These are phyloP conservation scores for Blastosporella zonata DNA, from an alignment of 1,284 basidiomycete genomes.

Conservation along the genomic window DNA sequence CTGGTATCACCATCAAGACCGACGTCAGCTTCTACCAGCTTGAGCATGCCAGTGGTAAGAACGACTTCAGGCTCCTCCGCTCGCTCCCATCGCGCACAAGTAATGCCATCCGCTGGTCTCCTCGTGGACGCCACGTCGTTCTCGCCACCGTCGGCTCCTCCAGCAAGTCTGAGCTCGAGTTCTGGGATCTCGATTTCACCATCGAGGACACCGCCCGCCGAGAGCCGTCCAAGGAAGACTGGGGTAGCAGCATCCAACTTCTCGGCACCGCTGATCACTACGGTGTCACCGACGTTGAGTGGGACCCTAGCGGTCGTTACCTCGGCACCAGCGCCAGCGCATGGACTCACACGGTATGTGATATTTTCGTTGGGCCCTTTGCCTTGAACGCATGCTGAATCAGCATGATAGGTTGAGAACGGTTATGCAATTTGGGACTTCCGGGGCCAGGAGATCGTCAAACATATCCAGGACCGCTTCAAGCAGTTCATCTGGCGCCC, in stretches of 20 bases:
- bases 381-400: neutral
- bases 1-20: conserved; percentile 93
- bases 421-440: conserved; percentile 99
- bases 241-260: conserved; percentile 85
- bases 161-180: conserved; percentile 96
- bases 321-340: conserved; percentile 92
- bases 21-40: conserved; percentile 97
- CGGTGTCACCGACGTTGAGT: conserved; percentile 96
- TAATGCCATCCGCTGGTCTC: conserved; percentile 98
- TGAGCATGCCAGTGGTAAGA: conserved; percentile 77
- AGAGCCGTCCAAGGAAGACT: conserved; percentile 66
- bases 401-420: conserved; percentile 80
- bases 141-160: conserved; percentile 94
- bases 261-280: conserved; percentile 94
- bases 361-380: conserved; percentile 6
- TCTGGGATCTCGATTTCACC: conserved; percentile 97
- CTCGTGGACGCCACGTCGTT: conserved; percentile 93
- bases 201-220: conserved; percentile 67
- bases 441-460: conserved; percentile 89
- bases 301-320: conserved; percentile 97
- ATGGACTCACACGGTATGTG: conserved; percentile 88
- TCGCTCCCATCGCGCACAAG: conserved; percentile 84
- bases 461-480: conserved; percentile 90
- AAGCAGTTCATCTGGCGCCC: conserved; percentile 99
- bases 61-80: conserved; percentile 92